Evolutionary conservation across 768 basidiomycete genomes (phyloP), one percentile per base, ranked within the genome.

Genomic region (Amanita polypyramis): DNA sequence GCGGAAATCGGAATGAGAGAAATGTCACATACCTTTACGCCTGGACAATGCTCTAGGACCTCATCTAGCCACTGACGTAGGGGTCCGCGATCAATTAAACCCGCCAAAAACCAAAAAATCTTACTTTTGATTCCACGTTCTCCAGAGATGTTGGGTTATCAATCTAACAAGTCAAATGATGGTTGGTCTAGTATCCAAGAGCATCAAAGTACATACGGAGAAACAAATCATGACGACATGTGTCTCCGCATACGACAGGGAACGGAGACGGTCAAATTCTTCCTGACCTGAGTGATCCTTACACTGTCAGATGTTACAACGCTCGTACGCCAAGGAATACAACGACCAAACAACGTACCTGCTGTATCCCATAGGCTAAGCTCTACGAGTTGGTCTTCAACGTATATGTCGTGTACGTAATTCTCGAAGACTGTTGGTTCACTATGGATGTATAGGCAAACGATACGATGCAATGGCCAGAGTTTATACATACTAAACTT

Each of bases 351-450:
- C 33, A 30, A 65, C 76, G 51, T 60, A 92, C 95, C 94, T 38
- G 95, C 95, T 38, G 95, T 98, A 62, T 98, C 95, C 95, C 95
- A 98, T 53, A 98, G 61, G 61, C 91, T 90, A 37, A 99, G 72
- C 59, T 98, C 94, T 11, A 97, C 84, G 25, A 77, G 63, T 56
- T 90, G 84, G 29, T 90, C 91, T 54, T 97, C 93, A 21, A 95
- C 79, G 55, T 74, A 74, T 47, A 94, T 70, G 54, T 93, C 88
- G 61, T 94, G 88, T 9, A 95, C 92, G 58, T 95, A 93, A 68
- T 97, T 98, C 65, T 98, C 95, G 56, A 98, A 98, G 3, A 98
- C 94, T 20, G 90, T 93, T 5, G 86, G 90, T 68, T 93, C 87
- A 56, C 89, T 91, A 58, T 33, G 42, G 4, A 38, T 30, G 39